Evolutionary conservation across 805 yeast species (phyloP), one percentile per base, ranked within the genome.

Genomic region (Candida golubevii): DNA sequence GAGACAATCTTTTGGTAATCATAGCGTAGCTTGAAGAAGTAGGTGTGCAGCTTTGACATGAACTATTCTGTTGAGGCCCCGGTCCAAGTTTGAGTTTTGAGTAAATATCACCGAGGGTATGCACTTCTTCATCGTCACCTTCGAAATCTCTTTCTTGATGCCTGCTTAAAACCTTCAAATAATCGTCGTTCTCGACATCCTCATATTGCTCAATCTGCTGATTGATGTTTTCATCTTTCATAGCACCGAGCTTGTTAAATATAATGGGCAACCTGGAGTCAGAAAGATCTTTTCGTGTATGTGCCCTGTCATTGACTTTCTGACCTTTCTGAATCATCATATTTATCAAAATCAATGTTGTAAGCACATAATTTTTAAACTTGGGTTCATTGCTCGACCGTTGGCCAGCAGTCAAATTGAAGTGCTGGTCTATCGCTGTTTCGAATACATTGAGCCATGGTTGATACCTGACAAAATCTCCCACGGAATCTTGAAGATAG

Each of bases 391-490:
- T 42, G 3, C 45, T 50, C 14, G 30, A 39, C 26, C 47, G 40
- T 32, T 48, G 49, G 9, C 48, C 48, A 14, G 44, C 37, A 8
- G 60, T 51, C 26, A 35, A 36, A 11, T 36, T 46, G 39, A 57
- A 53, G 36, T 55, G 59, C 48, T 67, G 67, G 44, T 66, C 67
- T 26, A 70, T 49, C 29, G 64, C 59, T 18, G 61, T 54, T 40
- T 70, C 72, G 26, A 69, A 62, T 1, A 69, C 55, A 38, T 58
- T 57, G 18, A 71, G 46, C 75, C 75, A 71, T 2, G 75, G 74
- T 38, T 67, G 74, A 48, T 66, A 71, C 27, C 64, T 47, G 1
- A 60, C 64, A 46, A 48, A 61, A 28, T 66, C 71, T 1, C 73
- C 72, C 15, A 59, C 42, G 10, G 55, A 48, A 44, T 68, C 72